These are phyloP conservation scores for Coniochaeta hoffmannii DNA, from an alignment of 2,329 filamentous ascomycete genomes.

Conservation along the genomic window DNA sequence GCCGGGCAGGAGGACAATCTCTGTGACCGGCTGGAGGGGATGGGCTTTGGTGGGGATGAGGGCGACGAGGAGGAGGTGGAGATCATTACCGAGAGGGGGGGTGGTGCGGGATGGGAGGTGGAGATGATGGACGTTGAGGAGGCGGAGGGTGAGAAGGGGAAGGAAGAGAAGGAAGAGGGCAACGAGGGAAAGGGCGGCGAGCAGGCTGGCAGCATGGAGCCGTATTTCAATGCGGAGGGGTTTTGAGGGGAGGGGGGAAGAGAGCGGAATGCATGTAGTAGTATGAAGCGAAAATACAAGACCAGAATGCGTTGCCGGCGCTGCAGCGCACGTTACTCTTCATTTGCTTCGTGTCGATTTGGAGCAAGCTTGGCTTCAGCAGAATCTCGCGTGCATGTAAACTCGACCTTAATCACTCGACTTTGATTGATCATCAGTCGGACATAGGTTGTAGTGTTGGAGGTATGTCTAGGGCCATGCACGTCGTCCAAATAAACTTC, in stretches of 20 bases:
- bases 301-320: no score
- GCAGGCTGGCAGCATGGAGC: background rate
- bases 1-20: background rate
- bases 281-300: no score
- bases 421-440: no score
- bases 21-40: background rate
- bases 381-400: no score
- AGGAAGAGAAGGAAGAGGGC: background rate
- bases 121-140: background rate
- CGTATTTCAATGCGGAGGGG: background rate
- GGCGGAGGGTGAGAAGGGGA: background rate
- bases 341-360: no score
- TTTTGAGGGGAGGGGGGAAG: no score
- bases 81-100: background rate
- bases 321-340: no score
- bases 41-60: background rate
- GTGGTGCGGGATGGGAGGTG: background rate
- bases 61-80: background rate
- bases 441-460: no score
- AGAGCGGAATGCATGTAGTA: no score
- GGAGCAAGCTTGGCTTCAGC: no score
- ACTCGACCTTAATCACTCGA: no score
- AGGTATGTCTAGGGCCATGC: background rate
- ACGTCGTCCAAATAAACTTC: slow-evolving; percentile 1
- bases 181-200: no score